Percentiles rank a stretch among this genome's conserved stretches.
Conservation (phyloP, 768 basidiomycete species). For the Boletus fagicola region DNA sequence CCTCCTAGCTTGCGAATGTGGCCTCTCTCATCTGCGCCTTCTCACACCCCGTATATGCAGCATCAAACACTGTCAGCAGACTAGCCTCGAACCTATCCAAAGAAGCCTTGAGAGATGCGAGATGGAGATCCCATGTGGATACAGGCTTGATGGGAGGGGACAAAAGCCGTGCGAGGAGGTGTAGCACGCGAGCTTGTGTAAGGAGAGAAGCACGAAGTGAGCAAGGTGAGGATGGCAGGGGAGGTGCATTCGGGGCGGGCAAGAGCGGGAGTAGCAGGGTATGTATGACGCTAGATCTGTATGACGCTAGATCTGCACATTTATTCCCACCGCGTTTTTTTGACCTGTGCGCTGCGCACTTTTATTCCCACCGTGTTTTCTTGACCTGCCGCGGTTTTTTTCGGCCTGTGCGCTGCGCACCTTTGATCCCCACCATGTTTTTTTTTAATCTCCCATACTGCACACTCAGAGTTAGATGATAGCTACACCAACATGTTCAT, state of each 20-base stretch:
- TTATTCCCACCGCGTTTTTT: no score
- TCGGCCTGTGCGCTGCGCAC: no score
- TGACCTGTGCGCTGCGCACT: no score
- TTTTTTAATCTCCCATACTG: no score
- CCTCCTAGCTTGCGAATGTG: constrained; percentile 82
- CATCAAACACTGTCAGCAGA: constrained; percentile 50
- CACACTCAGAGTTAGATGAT: no score
- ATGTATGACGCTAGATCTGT: no score
- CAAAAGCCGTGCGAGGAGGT: constrained; percentile 72
- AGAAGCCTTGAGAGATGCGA: constrained; percentile 66
- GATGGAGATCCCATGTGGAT: constrained; percentile 59
- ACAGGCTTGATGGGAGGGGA: constrained; percentile 71
- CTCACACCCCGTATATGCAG: constrained; percentile 34
- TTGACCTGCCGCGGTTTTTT: no score
- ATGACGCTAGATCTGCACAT: no score
- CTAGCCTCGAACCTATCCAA: constrained; percentile 87
- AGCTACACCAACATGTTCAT: no score
- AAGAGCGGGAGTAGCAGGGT: no score
- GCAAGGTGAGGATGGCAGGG: constrained; percentile 52
- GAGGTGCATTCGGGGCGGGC: constrained; percentile 56
- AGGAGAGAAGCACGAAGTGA: constrained; percentile 46
- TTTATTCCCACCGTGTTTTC: no score
- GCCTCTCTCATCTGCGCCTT: constrained; percentile 78
- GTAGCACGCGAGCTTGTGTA: constrained; percentile 65
- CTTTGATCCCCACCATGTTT: no score